Conservation (phyloP, 164 flowering plant species). For the Taxillus chinensis region DNA sequence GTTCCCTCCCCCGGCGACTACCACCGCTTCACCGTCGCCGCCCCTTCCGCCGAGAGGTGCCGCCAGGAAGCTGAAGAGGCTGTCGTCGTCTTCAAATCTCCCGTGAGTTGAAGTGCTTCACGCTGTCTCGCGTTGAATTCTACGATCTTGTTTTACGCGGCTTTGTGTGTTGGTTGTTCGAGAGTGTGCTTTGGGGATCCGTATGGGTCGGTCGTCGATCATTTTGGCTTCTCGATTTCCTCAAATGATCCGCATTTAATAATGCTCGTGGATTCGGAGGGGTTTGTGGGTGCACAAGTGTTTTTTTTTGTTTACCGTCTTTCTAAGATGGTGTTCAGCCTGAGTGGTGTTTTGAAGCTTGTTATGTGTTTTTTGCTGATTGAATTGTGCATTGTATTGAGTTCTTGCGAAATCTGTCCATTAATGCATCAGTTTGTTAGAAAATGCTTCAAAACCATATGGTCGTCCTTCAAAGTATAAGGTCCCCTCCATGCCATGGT, state of each 20-base stretch:
- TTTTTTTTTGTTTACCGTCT: not conserved
- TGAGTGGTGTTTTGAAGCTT: not conserved
- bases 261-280: no score
- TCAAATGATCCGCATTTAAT: no score
- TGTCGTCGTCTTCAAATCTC: slow-evolving; percentile 31
- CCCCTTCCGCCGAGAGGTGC: slow-evolving; percentile 3
- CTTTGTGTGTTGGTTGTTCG: not conserved
- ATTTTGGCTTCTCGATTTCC: no score
- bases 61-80: slow-evolving; percentile 20
- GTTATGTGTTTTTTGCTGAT: not conserved
- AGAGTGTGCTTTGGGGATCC: not conserved
- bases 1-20: slow-evolving; percentile 30
- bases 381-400: no score
- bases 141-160: not conserved
- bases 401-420: no score
- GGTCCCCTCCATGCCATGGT: no score
- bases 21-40: slow-evolving; percentile 30
- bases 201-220: no score
- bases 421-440: no score
- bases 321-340: not conserved
- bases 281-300: no score
- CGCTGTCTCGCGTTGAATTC: not conserved
- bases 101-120: slow-evolving; percentile 23
- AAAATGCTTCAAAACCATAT: no score
- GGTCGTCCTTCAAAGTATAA: no score